Percentiles rank a stretch among this genome's conserved stretches.
These are phyloP conservation scores for Colletotrichum cordylinicola DNA, from an alignment of 2,329 filamentous ascomycete genomes.

Conservation along the genomic window DNA sequence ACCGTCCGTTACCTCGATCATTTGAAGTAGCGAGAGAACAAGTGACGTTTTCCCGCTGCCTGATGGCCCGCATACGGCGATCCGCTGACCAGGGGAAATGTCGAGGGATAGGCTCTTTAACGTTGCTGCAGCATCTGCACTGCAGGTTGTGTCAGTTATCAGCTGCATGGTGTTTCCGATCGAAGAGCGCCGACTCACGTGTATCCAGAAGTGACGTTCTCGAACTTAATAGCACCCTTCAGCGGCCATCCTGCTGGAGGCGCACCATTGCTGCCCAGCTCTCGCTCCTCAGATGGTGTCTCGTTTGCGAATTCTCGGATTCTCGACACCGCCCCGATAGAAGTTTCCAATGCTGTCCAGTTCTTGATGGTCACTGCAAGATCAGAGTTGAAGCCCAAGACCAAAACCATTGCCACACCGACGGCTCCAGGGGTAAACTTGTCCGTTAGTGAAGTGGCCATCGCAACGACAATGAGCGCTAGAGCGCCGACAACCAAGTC, in stretches of 20 bases:
- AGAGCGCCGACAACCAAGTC: constrained; percentile 56
- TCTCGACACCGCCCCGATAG: neutral
- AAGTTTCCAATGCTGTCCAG: constrained; percentile 27
- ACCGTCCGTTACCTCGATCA: constrained; percentile 49
- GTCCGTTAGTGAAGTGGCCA: constrained; percentile 21
- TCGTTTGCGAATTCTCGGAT: neutral
- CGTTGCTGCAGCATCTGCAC: constrained; percentile 12
- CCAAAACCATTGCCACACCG: constrained; percentile 18
- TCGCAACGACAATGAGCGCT: constrained; percentile 34
- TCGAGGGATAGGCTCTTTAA: constrained; percentile 30
- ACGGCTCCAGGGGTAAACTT: constrained; percentile 31
- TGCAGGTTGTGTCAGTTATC: neutral
- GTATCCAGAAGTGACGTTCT: constrained; percentile 31
- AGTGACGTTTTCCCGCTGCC: constrained; percentile 40
- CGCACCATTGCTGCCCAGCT: neutral
- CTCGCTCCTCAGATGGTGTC: constrained; percentile 31
- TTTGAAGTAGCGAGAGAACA: constrained; percentile 48
- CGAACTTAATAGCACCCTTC: constrained; percentile 30
- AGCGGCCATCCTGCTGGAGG: constrained; percentile 31
- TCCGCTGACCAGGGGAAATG: constrained; percentile 27
- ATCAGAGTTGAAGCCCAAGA: neutral
- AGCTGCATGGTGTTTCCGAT: neutral
- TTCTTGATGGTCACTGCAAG: neutral
- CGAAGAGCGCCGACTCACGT: constrained; percentile 5
- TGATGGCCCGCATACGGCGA: constrained; percentile 39